Evolutionary conservation across 345 rosid species (phyloP).

Genomic region (Geranium rotundifolium): DNA sequence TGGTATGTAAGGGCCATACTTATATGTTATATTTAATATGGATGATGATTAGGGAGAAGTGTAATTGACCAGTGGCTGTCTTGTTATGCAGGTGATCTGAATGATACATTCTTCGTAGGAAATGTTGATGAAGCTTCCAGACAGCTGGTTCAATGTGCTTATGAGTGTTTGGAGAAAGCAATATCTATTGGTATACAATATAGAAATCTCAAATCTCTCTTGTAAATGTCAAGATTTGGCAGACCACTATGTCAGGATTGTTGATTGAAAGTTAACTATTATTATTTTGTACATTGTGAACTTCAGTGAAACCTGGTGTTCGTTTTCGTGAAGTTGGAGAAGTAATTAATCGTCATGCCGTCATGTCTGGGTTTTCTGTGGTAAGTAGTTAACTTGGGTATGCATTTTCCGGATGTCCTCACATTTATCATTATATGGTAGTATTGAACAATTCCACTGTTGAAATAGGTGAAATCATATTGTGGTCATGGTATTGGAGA

Average conservation of each 20-base stretch:
- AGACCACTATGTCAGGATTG: not conserved
- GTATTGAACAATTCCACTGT: slow-evolving; percentile 1
- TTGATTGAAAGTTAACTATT: not conserved
- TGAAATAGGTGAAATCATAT: slow-evolving; percentile 68
- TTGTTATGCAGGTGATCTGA: slow-evolving; percentile 65
- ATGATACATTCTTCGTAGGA: slow-evolving; percentile 94
- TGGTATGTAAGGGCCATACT: slow-evolving; percentile 33
- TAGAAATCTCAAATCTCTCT: too few relatives aligned
- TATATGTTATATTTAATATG: not conserved
- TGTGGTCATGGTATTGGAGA: slow-evolving; percentile 98
- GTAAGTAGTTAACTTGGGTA: slow-evolving; percentile 27
- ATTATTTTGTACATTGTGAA: slow-evolving; percentile 5
- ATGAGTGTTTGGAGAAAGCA: slow-evolving; percentile 90
- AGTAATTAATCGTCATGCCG: slow-evolving; percentile 79
- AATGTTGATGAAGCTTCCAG: slow-evolving; percentile 84
- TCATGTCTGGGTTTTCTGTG: slow-evolving; percentile 92
- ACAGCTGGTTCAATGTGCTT: slow-evolving; percentile 73
- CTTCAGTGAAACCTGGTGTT: slow-evolving; percentile 86
- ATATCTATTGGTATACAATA: slow-evolving; percentile 55
- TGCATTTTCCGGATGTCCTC: slow-evolving; percentile 1
- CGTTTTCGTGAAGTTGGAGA: slow-evolving; percentile 93
- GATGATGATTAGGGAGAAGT: not conserved
- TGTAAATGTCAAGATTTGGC: not conserved
- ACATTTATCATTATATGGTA: slow-evolving; percentile 1
- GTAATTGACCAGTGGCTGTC: slow-evolving; percentile 8